A percentile compares a stretch with the other conserved stretches of the same genome.
These are phyloP conservation scores for Pythium vanterpoolii DNA, from an alignment of 352 stramenopile species.

Conservation along the genomic window DNA sequence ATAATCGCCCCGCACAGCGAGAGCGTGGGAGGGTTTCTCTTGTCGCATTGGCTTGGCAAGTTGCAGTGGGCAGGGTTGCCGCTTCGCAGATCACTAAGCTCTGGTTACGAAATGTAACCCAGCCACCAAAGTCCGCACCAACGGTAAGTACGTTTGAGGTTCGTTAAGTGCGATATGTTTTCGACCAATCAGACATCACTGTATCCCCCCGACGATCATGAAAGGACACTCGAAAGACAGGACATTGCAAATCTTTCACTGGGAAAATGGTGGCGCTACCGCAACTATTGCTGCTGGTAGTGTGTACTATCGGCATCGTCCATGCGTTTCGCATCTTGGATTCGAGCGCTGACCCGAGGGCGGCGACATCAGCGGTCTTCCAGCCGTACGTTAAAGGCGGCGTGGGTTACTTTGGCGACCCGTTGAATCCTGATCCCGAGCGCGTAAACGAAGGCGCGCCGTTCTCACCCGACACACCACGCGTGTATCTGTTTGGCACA, in stretches of 20 bases:
- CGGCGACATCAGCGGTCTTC: conserved; percentile 49
- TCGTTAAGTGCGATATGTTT: not conserved
- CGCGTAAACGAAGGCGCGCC: conserved; percentile 83
- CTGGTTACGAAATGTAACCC: not conserved
- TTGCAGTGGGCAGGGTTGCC: not conserved
- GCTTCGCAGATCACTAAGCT: not conserved
- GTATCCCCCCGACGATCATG: not conserved
- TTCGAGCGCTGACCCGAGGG: conserved; percentile 28
- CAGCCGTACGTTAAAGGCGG: conserved; percentile 78
- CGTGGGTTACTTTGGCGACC: conserved; percentile 84
- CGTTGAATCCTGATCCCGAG: conserved; percentile 52
- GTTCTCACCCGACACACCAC: conserved; percentile 67
- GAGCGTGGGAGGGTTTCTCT: not conserved
- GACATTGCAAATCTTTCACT: not conserved
- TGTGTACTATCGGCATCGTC: not conserved
- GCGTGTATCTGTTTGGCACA: conserved; percentile 42
- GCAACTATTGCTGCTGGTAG: not conserved
- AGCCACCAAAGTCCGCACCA: not conserved
- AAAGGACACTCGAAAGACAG: not conserved
- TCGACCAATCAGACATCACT: conserved; percentile 2
- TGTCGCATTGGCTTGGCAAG: not conserved
- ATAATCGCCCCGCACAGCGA: conserved; percentile 8
- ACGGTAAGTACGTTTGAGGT: too few relatives aligned
- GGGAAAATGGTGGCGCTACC: not conserved
- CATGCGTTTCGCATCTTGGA: conserved; percentile 40